phyloP scores from a whole-genome alignment of 2,329 filamentous ascomycete genomes.

The Xylaria sp. region DNA sequence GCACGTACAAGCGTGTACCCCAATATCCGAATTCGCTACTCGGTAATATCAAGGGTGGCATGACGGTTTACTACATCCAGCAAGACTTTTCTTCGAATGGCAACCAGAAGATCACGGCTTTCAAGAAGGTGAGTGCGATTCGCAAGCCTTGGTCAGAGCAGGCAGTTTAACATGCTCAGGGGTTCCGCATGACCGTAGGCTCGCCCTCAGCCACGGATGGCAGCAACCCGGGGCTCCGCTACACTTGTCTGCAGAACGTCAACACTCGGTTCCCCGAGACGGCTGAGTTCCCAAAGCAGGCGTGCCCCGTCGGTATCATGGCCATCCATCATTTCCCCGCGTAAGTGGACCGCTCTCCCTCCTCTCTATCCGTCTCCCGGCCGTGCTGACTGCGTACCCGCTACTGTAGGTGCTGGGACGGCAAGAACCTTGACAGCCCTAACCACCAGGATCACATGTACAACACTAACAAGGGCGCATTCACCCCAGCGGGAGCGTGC shows the following conservation, averaged over 20 bases:
- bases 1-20: slow-evolving; percentile 47
- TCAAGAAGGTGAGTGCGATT: slow-evolving; percentile 47
- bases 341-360: slow-evolving; percentile 32
- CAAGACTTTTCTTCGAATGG: slow-evolving; percentile 55
- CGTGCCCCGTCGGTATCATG: slow-evolving; percentile 54
- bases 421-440: slow-evolving; percentile 59
- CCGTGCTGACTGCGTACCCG: slow-evolving; percentile 25
- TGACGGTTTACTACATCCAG: slow-evolving; percentile 57
- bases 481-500: slow-evolving; percentile 49
- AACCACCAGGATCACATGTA: slow-evolving; percentile 62
- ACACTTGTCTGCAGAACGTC: slow-evolving; percentile 50
- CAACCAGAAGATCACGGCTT: slow-evolving; percentile 55
- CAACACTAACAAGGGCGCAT: slow-evolving; percentile 52
- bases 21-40: slow-evolving; percentile 49
- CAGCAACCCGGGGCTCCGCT: slow-evolving; percentile 47
- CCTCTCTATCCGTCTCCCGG: slow-evolving; percentile 23
- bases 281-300: slow-evolving; percentile 49
- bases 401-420: slow-evolving; percentile 57
- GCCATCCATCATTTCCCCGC: slow-evolving; percentile 55
- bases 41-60: slow-evolving; percentile 52
- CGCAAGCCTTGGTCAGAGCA: slow-evolving; percentile 25
- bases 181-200: slow-evolving; percentile 57
- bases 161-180: slow-evolving; percentile 43
- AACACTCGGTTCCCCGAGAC: slow-evolving; percentile 54
- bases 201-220: slow-evolving; percentile 44